Percentiles rank a stretch among this genome's conserved stretches.
Evolutionary conservation across 2,329 filamentous ascomycete species (phyloP).

Genomic region (Aurifilum marmelostoma): DNA sequence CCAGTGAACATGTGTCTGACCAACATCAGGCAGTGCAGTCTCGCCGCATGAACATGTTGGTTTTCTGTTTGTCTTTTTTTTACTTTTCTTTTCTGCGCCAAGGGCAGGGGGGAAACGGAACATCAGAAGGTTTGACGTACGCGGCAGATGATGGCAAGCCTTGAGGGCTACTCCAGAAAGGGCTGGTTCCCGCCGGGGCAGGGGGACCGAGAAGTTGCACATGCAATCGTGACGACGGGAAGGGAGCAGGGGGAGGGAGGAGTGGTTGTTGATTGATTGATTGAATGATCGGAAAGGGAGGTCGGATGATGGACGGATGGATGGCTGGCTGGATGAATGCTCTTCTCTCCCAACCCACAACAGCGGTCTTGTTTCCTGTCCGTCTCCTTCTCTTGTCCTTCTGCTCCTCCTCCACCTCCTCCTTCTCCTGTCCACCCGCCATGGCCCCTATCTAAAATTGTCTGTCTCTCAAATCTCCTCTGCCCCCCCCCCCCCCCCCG

Average conservation of each 20-base stretch:
- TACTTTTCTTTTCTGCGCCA: no score
- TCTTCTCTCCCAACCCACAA: no score
- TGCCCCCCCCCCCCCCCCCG: no score
- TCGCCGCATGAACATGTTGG: background rate
- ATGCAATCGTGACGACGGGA: background rate
- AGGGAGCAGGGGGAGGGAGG: background rate
- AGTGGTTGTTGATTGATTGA: no score
- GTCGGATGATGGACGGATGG: background rate
- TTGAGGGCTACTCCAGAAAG: background rate
- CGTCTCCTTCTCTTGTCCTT: background rate
- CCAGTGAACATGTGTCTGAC: background rate
- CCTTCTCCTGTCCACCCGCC: background rate
- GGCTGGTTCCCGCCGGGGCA: background rate
- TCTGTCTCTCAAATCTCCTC: background rate
- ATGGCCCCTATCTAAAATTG: conserved; percentile 3
- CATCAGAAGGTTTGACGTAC: background rate
- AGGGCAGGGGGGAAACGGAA: background rate
- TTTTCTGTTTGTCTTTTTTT: no score
- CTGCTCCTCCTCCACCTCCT: background rate
- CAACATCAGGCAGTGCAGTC: background rate
- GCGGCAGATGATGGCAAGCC: background rate
- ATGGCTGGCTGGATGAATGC: background rate
- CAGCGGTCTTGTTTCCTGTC: no score
- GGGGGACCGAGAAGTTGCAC: background rate
- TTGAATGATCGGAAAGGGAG: background rate